Percentiles rank a stretch among this genome's conserved stretches.
Evolutionary conservation across 305 asterid genomes (phyloP).

Genomic region (Solanum chacoense): DNA sequence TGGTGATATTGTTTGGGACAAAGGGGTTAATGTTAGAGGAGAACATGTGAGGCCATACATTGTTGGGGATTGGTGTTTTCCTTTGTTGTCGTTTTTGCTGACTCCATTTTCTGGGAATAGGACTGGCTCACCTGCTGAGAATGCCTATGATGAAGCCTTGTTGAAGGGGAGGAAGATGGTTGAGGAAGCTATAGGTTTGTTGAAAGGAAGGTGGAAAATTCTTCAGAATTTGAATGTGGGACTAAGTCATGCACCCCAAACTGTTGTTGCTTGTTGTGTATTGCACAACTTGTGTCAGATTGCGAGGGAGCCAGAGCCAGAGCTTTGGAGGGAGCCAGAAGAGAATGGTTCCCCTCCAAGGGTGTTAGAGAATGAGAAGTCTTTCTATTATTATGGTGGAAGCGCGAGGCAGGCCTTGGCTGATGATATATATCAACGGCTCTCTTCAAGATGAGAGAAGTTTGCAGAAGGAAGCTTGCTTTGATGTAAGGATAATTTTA

Average conservation of each 20-base stretch:
- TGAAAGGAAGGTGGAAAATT: slow-evolving; percentile 96
- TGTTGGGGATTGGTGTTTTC: slow-evolving; percentile 86
- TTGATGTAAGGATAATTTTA: slow-evolving; percentile 16
- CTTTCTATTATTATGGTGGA: slow-evolving; percentile 65
- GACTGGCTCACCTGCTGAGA: slow-evolving; percentile 66
- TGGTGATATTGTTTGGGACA: slow-evolving; percentile 84
- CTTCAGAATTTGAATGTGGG: slow-evolving; percentile 91
- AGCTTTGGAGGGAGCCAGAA: slow-evolving; percentile 92
- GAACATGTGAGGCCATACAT: slow-evolving; percentile 83
- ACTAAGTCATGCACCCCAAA: slow-evolving; percentile 81
- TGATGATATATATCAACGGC: slow-evolving; percentile 82
- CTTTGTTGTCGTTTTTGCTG: slow-evolving; percentile 72
- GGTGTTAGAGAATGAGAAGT: slow-evolving; percentile 75
- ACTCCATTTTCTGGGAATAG: slow-evolving; percentile 69
- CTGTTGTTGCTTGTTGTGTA: slow-evolving; percentile 92
- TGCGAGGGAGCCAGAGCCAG: slow-evolving; percentile 97
- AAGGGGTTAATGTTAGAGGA: slow-evolving; percentile 60
- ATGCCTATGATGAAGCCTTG: slow-evolving; percentile 78
- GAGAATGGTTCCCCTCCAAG: slow-evolving; percentile 77
- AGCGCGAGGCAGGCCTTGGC: slow-evolving; percentile 76
- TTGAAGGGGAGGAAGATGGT: slow-evolving; percentile 69
- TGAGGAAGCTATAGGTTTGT: slow-evolving; percentile 86
- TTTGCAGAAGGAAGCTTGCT: neutral
- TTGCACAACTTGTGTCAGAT: slow-evolving; percentile 94
- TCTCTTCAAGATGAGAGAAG: slow-evolving; percentile 60